Evolutionary conservation across 768 basidiomycete genomes (phyloP).

Genomic region (Rhizopogon vesiculosus): DNA sequence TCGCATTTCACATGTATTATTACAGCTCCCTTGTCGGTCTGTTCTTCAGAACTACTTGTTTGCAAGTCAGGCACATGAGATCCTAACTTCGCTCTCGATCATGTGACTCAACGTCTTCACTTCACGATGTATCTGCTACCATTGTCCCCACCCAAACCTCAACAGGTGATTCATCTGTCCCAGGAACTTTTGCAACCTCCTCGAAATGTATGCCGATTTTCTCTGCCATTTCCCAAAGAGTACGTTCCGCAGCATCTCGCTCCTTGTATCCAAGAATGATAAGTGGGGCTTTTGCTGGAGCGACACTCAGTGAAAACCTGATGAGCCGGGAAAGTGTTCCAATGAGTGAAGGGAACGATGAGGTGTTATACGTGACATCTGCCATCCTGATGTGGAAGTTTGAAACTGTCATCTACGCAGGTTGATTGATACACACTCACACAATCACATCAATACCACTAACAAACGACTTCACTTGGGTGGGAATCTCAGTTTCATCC

Average conservation of each 20-base stretch:
- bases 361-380: constrained; percentile 89
- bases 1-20: neutral
- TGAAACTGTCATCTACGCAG: neutral
- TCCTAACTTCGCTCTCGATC: neutral
- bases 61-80: neutral
- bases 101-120: neutral
- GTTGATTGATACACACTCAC: constrained; percentile 37
- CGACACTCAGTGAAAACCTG: constrained; percentile 8
- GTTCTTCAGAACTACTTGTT: neutral
- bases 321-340: constrained; percentile 58
- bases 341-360: constrained; percentile 75
- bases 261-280: constrained; percentile 85
- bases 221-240: constrained; percentile 61
- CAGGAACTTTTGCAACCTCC: constrained; percentile 47
- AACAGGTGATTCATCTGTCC: constrained; percentile 59
- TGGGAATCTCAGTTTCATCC: constrained; percentile 58
- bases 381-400: constrained; percentile 61
- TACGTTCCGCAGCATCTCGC: constrained; percentile 70
- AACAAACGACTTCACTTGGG: constrained; percentile 31
- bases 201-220: constrained; percentile 52
- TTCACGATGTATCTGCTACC: neutral
- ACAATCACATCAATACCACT: constrained; percentile 59
- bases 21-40: neutral
- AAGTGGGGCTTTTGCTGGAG: constrained; percentile 30
- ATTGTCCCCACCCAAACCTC: constrained; percentile 63